Base-by-base conservation (phyloP, 2,329 filamentous ascomycete genomes). In the Aureobasidium sp. region DNA sequence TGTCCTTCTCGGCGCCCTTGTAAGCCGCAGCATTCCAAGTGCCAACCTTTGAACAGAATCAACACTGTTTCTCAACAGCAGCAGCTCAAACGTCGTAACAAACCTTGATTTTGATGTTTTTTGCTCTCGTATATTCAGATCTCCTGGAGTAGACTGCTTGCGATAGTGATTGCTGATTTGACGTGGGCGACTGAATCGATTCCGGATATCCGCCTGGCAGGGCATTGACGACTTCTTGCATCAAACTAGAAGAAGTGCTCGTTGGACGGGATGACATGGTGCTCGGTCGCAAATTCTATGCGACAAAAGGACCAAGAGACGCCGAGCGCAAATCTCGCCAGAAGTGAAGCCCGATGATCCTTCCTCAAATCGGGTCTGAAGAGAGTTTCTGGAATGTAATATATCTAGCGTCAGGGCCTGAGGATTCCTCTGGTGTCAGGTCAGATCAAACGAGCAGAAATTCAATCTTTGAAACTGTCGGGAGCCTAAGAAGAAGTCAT, bases 11-110 rank as follows among this genome's bases (percentile, higher is more conserved):
- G 0, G 89, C 90, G 21, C 87, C 89, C 11, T 87, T 82, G 59
- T 86, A 84, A 1, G 85, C 84, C 3, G 90, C 93, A 14, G 95
- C 88, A 69, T 98, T 98, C 93, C 93, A 98, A 0, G 88, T 86
- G 37, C 91, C 93, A 48, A 98, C 79, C 70, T 96, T 35, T 32
- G 37, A 25, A 14, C 17, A 25, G 19, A n/a, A 5, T 47, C 21
- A 12, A 48, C 5, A 8, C 19, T 35, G 17, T n/a, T 10, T 35
- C 7, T 25, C 10, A 42, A 11, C 22, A n/a, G 19, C 19, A 22
- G 29, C 14, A 10, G 7, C 8, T 29, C 8, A n/a, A 10, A 19
- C 6, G 27, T 11, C 19, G 10, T 6, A 6, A 49, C 45, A 11
- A 29, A 39, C 47, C 47, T 50, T 50, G 47, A 98, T 80, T 59